A percentile compares a stretch with the other conserved stretches of the same genome.
phyloP scores from a whole-genome alignment of 2,329 filamentous ascomycete species.

The Plectosphaerella sp. region DNA sequence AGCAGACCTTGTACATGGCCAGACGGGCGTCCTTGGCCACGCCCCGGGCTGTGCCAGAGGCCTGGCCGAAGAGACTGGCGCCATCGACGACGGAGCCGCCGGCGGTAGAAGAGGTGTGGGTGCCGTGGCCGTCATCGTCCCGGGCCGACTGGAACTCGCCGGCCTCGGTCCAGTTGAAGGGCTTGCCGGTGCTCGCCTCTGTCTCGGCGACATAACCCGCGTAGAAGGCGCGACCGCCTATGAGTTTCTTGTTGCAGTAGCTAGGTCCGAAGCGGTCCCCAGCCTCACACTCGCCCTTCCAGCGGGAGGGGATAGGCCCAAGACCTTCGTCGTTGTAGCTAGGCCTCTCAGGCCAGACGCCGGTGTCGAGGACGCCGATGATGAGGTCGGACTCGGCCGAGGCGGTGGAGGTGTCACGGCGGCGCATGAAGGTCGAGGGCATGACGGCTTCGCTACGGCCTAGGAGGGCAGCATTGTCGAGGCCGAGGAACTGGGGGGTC shows the following conservation, averaged over 20 bases:
- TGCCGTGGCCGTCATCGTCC: constrained; percentile 5
- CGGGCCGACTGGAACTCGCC: background rate
- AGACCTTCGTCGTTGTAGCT: constrained; percentile 9
- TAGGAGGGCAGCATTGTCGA: constrained; percentile 1
- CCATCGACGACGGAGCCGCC: background rate
- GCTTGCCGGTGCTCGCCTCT: background rate
- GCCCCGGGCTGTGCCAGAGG: constrained; percentile 5
- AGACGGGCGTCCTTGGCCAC: constrained; percentile 4
- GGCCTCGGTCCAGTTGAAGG: constrained; percentile 1
- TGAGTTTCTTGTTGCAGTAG: constrained; percentile 10
- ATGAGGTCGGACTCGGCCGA: constrained; percentile 6
- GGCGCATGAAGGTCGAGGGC: background rate
- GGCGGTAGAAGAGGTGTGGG: constrained; percentile 4
- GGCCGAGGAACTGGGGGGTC: constrained; percentile 7
- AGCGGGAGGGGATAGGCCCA: constrained; percentile 4
- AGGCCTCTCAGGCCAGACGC: constrained; percentile 11
- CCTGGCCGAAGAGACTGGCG: constrained; percentile 3
- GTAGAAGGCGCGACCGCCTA: constrained; percentile 8
- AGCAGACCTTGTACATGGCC: constrained; percentile 7
- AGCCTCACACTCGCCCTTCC: constrained; percentile 8
- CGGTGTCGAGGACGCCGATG: constrained; percentile 9
- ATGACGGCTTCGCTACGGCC: background rate
- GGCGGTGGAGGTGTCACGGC: background rate
- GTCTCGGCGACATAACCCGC: background rate
- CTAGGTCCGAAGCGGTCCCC: constrained; percentile 3